Percentiles rank a stretch among this genome's conserved stretches.
Evolutionary conservation across 495 filamentous ascomycete genomes (phyloP).

Genomic region (Podospora fimiseda): DNA sequence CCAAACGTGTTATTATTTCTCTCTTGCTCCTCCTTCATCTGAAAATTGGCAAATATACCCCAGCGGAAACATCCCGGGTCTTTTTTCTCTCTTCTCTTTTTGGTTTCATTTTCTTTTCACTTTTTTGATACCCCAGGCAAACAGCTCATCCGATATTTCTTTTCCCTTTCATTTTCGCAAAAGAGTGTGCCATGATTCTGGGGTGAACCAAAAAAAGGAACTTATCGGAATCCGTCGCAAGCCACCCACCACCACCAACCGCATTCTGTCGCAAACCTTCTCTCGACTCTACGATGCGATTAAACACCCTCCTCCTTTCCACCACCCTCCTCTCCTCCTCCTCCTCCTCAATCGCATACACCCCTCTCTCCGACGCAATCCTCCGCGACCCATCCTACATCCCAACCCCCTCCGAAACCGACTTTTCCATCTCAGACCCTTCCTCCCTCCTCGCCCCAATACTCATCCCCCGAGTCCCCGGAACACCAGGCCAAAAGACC

Average conservation of each 20-base stretch:
- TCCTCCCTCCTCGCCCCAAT: constrained; percentile 73
- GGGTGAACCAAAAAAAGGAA: too few species aligned
- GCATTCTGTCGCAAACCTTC: not conserved
- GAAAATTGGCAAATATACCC: too few species aligned
- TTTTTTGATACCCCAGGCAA: too few species aligned
- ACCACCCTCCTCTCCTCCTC: constrained; percentile 17
- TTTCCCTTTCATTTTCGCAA: too few species aligned
- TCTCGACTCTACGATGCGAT: not conserved
- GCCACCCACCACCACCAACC: not conserved
- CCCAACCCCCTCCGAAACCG: constrained; percentile 50
- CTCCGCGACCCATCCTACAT: constrained; percentile 44
- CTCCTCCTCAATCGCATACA: constrained; percentile 50
- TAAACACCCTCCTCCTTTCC: constrained; percentile 4
- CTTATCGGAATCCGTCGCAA: too few species aligned
- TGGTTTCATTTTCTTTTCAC: too few species aligned
- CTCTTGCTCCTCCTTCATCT: too few species aligned
- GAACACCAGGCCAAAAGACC: constrained; percentile 59
- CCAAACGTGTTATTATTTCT: too few species aligned
- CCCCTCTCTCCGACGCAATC: constrained; percentile 62
- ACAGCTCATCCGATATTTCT: too few species aligned
- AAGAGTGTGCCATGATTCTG: too few species aligned
- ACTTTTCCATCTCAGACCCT: constrained; percentile 61
- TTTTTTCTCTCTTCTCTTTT: too few species aligned
- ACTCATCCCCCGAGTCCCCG: constrained; percentile 74
- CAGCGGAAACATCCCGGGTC: too few species aligned